These are phyloP conservation scores for Annona cherimola DNA, from an alignment of 164 flowering plant species.

Conservation along the genomic window DNA sequence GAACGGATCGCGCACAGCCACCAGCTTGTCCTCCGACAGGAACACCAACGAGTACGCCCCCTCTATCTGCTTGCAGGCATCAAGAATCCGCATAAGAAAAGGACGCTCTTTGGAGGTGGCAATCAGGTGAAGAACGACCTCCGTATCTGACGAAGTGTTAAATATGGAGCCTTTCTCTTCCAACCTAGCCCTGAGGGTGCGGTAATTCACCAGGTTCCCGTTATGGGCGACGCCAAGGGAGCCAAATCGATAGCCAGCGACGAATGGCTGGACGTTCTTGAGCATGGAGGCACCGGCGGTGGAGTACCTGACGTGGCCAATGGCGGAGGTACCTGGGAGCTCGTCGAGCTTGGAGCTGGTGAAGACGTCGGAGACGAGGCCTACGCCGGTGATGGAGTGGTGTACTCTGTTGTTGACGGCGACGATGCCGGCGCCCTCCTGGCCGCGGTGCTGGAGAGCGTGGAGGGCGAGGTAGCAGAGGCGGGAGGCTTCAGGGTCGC, in stretches of 20 bases:
- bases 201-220: constrained; percentile 84
- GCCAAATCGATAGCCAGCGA: constrained; percentile 79
- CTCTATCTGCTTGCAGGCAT: constrained; percentile 74
- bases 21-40: constrained; percentile 71
- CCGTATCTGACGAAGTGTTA: constrained; percentile 80
- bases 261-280: constrained; percentile 93
- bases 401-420: constrained; percentile 46
- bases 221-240: constrained; percentile 92
- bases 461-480: constrained; percentile 85
- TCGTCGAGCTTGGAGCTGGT: constrained; percentile 57
- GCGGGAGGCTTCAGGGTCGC: constrained; percentile 88
- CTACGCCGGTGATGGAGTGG: constrained; percentile 73
- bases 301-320: constrained; percentile 93
- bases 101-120: constrained; percentile 73
- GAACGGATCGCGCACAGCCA: constrained; percentile 79
- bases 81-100: constrained; percentile 64
- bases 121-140: constrained; percentile 86
- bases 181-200: constrained; percentile 44
- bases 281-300: constrained; percentile 91
- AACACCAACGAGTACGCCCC: constrained; percentile 96
- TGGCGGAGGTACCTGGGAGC: constrained; percentile 64
- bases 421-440: constrained; percentile 95
- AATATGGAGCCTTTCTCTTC: constrained; percentile 89
- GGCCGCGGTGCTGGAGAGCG: constrained; percentile 91
- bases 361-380: constrained; percentile 86